Evolutionary conservation across 1,284 basidiomycete species (phyloP).

Genomic region (Calocybe gambosa): DNA sequence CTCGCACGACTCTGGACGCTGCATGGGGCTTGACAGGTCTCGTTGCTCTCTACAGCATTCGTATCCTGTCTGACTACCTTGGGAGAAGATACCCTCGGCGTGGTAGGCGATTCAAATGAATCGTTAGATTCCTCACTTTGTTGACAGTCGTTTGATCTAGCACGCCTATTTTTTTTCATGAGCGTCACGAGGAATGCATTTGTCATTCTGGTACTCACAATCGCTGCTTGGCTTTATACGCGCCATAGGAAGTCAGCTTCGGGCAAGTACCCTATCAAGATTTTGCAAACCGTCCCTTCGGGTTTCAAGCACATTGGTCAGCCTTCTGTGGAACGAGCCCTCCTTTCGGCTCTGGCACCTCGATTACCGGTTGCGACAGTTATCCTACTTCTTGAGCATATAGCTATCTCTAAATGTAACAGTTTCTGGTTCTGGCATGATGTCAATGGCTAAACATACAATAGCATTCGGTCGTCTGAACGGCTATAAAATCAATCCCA

Average conservation of each 20-base stretch:
- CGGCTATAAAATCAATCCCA: slow-evolving; percentile 96
- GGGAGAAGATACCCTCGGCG: slow-evolving; percentile 63
- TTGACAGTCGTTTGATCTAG: slow-evolving; percentile 25
- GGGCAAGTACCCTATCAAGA: slow-evolving; percentile 80
- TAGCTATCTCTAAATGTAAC: slow-evolving; percentile 89
- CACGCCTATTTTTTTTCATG: slow-evolving; percentile 85
- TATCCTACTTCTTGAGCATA: slow-evolving; percentile 93
- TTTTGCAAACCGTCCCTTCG: slow-evolving; percentile 79
- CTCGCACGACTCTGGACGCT: slow-evolving; percentile 71
- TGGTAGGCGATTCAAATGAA: slow-evolving; percentile 35
- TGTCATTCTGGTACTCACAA: slow-evolving; percentile 78
- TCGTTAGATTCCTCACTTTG: not conserved
- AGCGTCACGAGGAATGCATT: slow-evolving; percentile 84
- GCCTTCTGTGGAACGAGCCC: slow-evolving; percentile 58
- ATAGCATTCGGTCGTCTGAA: slow-evolving; percentile 92
- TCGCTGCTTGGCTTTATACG: slow-evolving; percentile 82
- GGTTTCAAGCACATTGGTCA: slow-evolving; percentile 76
- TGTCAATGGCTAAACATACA: slow-evolving; percentile 6
- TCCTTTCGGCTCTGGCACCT: slow-evolving; percentile 68
- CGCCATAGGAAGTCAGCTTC: slow-evolving; percentile 50
- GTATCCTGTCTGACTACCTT: slow-evolving; percentile 55
- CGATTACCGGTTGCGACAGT: slow-evolving; percentile 92
- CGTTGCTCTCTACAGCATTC: slow-evolving; percentile 69
- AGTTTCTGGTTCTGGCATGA: not conserved
- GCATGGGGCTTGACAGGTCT: slow-evolving; percentile 86